Base-by-base conservation (phyloP, 106 monocot species). In the Triglochin maritima region DNA sequence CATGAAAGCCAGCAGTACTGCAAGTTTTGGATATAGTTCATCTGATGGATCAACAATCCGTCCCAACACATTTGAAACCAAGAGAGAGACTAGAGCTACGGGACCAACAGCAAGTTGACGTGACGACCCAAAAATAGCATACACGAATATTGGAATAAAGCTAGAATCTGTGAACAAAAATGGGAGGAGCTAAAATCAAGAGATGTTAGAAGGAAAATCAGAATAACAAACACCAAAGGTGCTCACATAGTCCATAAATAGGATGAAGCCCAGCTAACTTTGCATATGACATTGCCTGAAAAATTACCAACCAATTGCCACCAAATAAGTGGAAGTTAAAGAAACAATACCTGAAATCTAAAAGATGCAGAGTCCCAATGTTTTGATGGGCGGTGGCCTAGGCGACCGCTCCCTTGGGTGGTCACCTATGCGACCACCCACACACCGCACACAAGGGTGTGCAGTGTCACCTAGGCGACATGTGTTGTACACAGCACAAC, bases 241-340 rank as follows among this genome's bases (percentile, higher is more conserved):
- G 84, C 98, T 84, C 73, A 99, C 98, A 99, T 14, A 99, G 82
- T 29, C 98, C 98, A 69, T 92, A 99, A 58, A 99, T 99, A 14
- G 98, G 98, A 78, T 92, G 98, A 75, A 99, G 88, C 43, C 98
- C 98, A 3, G 98, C 92, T 69, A 99, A 69, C 71, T 99, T 99
- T 57, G 98, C 98, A 72, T 99, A 99, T 44, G 98, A 99, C 98
- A 99, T 98, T 6, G 92, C 75, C 98, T 98, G 74, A 72, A 55
- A 55, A 45, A 61, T 2, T 14, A 65, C 56, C 5, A 49, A 69
- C 64, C 44, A 49, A 65, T n/a, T 17, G 42, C 4, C 14, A 49
- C 2, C 46, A 6, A 11, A 47, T 4, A 49, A 3, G 46, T 2
- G 4, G 4, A 17, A 13, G 17, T 5, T 11, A 17, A 49, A 17